Conservation (phyloP, 2,329 filamentous ascomycete genomes). For the Ophiostoma sp. region DNA sequence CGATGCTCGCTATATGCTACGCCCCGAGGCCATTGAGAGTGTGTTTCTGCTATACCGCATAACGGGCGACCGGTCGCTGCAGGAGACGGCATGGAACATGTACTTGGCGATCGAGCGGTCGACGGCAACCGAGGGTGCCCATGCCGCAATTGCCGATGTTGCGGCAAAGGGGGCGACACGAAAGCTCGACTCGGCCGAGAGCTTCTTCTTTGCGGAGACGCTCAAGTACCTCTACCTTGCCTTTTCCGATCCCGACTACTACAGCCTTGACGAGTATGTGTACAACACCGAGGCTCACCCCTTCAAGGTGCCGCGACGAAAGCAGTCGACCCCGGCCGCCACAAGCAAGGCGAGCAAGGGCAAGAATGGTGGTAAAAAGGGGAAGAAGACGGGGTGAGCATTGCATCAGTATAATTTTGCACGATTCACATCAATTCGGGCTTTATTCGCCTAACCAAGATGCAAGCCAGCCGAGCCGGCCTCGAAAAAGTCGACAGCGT, state of each 20-base stretch:
- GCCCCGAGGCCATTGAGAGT: conserved; percentile 69
- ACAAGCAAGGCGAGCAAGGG: conserved; percentile 30
- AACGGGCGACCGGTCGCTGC: conserved; percentile 64
- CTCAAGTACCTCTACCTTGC: conserved; percentile 29
- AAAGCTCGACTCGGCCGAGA: conserved; percentile 38
- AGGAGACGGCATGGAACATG: conserved; percentile 74
- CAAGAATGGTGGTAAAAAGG: background rate
- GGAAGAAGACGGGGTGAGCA: background rate
- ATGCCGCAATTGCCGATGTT: conserved; percentile 29
- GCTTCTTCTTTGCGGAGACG: conserved; percentile 29
- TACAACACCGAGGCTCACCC: conserved; percentile 28
- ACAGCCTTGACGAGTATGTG: conserved; percentile 28
- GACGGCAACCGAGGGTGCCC: conserved; percentile 37
- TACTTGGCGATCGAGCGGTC: conserved; percentile 65
- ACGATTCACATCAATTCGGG: background rate
- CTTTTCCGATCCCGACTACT: conserved; percentile 26
- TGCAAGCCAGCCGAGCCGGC: background rate
- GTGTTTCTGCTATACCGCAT: conserved; percentile 77
- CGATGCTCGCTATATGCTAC: conserved; percentile 46
- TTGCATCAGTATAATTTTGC: background rate
- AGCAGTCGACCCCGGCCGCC: conserved; percentile 11
- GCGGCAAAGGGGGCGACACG: conserved; percentile 40
- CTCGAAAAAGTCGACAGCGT: background rate
- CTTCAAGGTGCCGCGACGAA: conserved; percentile 24
- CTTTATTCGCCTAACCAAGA: background rate